phyloP scores from a whole-genome alignment of 352 stramenopile genomes.

The Globisporangium cederbergense region DNA sequence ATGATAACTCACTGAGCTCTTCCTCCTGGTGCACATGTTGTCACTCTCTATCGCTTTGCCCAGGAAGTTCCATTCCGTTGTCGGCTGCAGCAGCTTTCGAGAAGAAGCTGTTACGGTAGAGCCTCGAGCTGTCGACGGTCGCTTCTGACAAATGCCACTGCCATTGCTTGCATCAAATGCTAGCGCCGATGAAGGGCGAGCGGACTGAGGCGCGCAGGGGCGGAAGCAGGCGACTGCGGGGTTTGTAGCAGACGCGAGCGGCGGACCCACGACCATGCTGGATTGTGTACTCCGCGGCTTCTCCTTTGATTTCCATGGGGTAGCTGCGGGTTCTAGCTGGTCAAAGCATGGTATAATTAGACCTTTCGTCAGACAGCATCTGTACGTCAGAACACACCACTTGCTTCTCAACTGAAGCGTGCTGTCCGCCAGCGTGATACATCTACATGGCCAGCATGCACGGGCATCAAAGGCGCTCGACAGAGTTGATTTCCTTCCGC shows the following conservation, averaged over 20 bases:
- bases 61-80: slow-evolving; percentile 9
- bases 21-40: not conserved
- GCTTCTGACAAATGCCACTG: slow-evolving; percentile 1
- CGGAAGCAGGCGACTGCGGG: slow-evolving; percentile 2
- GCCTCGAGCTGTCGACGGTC: not conserved
- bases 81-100: slow-evolving; percentile 5
- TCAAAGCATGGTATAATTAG: too few species aligned
- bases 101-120: not conserved
- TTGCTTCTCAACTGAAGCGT: too few species aligned
- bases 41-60: not conserved
- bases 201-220: not conserved
- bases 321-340: too few species aligned
- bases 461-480: too few species aligned
- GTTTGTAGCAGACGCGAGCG: slow-evolving; percentile 3
- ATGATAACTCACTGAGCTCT: not conserved
- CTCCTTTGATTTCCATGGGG: too few species aligned
- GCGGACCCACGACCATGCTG: slow-evolving; percentile 9
- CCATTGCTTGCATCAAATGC: not conserved
- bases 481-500: too few species aligned
- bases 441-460: too few species aligned
- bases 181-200: not conserved
- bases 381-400: too few species aligned
- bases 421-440: too few species aligned
- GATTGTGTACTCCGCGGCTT: too few species aligned
- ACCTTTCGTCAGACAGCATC: too few species aligned